These are phyloP conservation scores for Mycoemilia scoparia DNA, from an alignment of 192 early-diverging fungal species.

Conservation along the genomic window DNA sequence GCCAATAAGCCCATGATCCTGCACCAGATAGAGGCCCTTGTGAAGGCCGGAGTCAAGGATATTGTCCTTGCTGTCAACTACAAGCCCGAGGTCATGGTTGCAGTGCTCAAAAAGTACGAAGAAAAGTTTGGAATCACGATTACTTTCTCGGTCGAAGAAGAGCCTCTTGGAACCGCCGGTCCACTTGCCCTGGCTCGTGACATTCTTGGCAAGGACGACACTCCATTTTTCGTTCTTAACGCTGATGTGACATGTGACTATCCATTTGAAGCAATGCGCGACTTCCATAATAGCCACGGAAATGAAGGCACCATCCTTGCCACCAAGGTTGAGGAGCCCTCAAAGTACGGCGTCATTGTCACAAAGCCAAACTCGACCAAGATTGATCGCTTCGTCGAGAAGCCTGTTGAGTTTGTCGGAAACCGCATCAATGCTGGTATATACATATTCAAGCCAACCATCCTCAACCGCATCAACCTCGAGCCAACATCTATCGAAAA, in stretches of 20 bases:
- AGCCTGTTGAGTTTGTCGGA: constrained; percentile 83
- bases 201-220: constrained; percentile 77
- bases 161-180: constrained; percentile 90
- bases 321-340: constrained; percentile 93
- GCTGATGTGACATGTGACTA: constrained; percentile 98
- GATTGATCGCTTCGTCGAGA: constrained; percentile 95
- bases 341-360: constrained; percentile 98
- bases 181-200: constrained; percentile 88
- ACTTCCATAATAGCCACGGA: constrained; percentile 84
- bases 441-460: constrained; percentile 87
- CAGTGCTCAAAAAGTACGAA: constrained; percentile 86
- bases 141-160: constrained; percentile 90
- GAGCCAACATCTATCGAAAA: constrained; percentile 96
- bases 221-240: constrained; percentile 97
- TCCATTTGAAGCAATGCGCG: constrained; percentile 74
- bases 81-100: constrained; percentile 94
- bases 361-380: constrained; percentile 45
- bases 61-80: constrained; percentile 98
- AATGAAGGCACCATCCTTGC: constrained; percentile 91
- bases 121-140: constrained; percentile 79
- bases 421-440: constrained; percentile 99
- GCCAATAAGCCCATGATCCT: constrained; percentile 97
- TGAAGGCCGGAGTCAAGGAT: constrained; percentile 92
- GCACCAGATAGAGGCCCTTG: constrained; percentile 95
- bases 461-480: constrained; percentile 83